Conservation (phyloP, 2,329 filamentous ascomycete species). For the Microdochium bolleyi region DNA sequence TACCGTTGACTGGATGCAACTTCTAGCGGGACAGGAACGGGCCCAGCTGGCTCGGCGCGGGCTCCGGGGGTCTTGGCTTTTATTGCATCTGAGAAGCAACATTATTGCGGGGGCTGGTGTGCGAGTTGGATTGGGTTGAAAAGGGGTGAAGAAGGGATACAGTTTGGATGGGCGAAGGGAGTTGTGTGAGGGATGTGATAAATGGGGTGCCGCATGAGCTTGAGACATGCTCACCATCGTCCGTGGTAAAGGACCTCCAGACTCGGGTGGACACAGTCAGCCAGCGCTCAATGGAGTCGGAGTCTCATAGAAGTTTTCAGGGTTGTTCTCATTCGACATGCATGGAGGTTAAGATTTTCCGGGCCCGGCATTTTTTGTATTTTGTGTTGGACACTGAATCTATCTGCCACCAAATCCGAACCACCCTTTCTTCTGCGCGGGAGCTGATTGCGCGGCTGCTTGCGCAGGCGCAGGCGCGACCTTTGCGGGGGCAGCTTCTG, state of each 20-base stretch:
- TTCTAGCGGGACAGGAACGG: no score
- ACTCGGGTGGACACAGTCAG: no score
- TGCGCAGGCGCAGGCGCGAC: constrained; percentile 9
- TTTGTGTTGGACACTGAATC: no score
- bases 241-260: no score
- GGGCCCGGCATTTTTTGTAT: no score
- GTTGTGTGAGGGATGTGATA: not conserved
- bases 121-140: not conserved
- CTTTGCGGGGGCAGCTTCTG: constrained; percentile 19
- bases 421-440: constrained; percentile 62
- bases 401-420: constrained; percentile 59
- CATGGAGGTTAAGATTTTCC: no score
- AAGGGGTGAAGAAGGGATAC: not conserved
- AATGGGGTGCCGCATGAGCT: not conserved
- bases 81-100: not conserved
- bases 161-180: not conserved
- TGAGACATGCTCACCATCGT: no score
- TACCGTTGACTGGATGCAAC: not conserved
- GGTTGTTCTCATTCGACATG: no score
- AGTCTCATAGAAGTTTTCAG: not conserved
- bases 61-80: not conserved
- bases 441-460: constrained; percentile 19
- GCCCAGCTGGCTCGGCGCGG: no score
- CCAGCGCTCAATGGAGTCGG: not conserved
- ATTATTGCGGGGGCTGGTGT: not conserved